Base-by-base conservation (phyloP, 306 rosid genomes). In the barrel medic (Medicago truncatula) region DNA sequence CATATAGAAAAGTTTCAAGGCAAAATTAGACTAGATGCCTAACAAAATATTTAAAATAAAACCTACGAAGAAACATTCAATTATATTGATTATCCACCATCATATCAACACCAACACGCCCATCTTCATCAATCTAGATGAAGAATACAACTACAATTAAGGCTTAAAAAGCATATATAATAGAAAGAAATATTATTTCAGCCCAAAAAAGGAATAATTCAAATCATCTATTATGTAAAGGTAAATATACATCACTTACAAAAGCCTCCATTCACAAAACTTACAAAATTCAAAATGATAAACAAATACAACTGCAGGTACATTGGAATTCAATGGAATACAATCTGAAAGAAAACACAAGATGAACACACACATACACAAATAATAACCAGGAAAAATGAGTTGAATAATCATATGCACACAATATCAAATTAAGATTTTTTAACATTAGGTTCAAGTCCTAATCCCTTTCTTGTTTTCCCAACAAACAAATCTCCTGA, bases 401-500 rank as follows among this genome's bases (percentile, higher is more conserved):
- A 76, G 46, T 53, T 76, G 56, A 53, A 68, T 5, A 73, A 20
- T 12, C 31, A 23, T 80, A 79, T 41, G 67, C 75, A 44, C 75
- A 65, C 21, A 1, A 9, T 0, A 54, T 7, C 23, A 56, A 54
- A 40, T 71, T 70, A 83, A 65, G 87, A 53, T 40, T 83, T 65
- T 50, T 79, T 83, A 63, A 49, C 72, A 46, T 85, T 72, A 61
- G 91, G 70, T 18, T 77, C 70, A 4, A 90, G 86, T 63, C 96
- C 97, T 73, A 90, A 83, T 1, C 74, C 87, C 76, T 88, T 88
- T 78, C 97, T 90, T 0, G 93, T 88, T 80, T 83, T 88, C 5
- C 97, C 92, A 54, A 90, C 96, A 80, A 90, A 92, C 85, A 90
- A 69, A 86, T 92, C 96, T 18, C 93, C 90, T 63, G 97, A 90